Conservation (phyloP, 2,329 filamentous ascomycete genomes). For the Fusarium setosum region DNA sequence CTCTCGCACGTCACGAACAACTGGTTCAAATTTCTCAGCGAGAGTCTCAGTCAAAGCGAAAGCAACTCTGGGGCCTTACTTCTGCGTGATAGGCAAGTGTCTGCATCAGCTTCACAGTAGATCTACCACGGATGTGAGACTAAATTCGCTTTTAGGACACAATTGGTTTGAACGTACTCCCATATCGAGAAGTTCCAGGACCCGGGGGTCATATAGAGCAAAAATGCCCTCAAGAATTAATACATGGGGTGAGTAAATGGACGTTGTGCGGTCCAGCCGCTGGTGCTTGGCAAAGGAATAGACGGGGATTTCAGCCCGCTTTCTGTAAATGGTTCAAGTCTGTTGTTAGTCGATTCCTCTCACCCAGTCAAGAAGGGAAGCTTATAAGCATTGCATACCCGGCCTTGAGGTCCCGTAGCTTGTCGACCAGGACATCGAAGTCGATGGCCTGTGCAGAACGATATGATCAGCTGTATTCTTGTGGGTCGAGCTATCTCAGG, state of each 20-base stretch:
- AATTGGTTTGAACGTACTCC: conserved; percentile 65
- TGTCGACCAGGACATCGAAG: conserved; percentile 87
- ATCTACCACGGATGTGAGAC: conserved; percentile 64
- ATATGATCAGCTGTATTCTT: conserved; percentile 7
- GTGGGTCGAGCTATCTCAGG: background rate
- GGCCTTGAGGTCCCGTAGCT: conserved; percentile 85
- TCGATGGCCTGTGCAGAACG: conserved; percentile 76
- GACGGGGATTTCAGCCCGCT: conserved; percentile 89
- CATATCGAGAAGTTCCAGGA: conserved; percentile 90
- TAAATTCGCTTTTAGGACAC: background rate
- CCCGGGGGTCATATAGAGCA: conserved; percentile 87
- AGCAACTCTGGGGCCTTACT: conserved; percentile 62
- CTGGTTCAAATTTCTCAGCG: conserved; percentile 53
- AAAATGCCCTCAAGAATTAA: conserved; percentile 96
- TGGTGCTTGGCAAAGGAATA: conserved; percentile 97
- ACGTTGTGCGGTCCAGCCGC: conserved; percentile 80
- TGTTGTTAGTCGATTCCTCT: conserved; percentile 19
- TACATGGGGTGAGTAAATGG: conserved; percentile 96
- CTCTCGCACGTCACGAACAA: conserved; percentile 88
- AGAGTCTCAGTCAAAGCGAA: background rate
- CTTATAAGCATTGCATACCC: conserved; percentile 69
- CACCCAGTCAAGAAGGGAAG: background rate
- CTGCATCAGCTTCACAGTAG: conserved; percentile 95
- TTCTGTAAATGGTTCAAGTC: conserved; percentile 59
- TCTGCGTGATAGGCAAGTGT: conserved; percentile 90